Percentiles rank a stretch among this genome's conserved stretches.
Evolutionary conservation across 164 flowering plant species (phyloP).

Genomic region (Dillenia suffruticosa): DNA sequence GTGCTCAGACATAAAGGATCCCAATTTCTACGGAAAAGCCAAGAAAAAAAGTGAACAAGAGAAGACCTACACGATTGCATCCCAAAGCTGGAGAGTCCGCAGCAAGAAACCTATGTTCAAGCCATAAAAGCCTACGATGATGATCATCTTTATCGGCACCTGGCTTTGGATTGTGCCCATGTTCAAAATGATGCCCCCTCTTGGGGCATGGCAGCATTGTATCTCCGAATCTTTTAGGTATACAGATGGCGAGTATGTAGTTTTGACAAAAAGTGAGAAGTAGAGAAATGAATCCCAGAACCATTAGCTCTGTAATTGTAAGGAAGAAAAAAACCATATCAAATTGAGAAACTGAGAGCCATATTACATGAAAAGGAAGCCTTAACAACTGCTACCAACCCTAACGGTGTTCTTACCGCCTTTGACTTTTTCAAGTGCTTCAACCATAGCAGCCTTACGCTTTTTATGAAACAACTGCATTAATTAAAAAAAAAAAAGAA

Average conservation of each 20-base stretch:
- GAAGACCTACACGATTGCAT: slow-evolving; percentile 38
- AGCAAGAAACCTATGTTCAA: slow-evolving; percentile 45
- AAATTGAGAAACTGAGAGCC: background rate
- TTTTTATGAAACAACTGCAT: slow-evolving; percentile 28
- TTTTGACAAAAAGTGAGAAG: slow-evolving; percentile 42
- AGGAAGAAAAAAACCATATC: background rate
- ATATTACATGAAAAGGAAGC: no score
- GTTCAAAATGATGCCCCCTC: slow-evolving; percentile 2
- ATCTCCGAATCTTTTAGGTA: slow-evolving; percentile 25
- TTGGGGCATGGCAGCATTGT: slow-evolving; percentile 59
- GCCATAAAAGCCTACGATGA: slow-evolving; percentile 49
- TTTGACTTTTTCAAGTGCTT: slow-evolving; percentile 59
- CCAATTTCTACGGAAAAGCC: background rate
- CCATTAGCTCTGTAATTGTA: slow-evolving; percentile 50
- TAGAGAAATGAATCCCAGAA: slow-evolving; percentile 55
- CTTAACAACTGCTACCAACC: background rate
- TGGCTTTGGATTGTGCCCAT: background rate
- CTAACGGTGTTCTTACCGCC: slow-evolving; percentile 22
- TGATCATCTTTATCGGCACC: slow-evolving; percentile 1
- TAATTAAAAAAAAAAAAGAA: no score
- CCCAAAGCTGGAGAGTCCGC: slow-evolving; percentile 9
- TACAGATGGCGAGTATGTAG: slow-evolving; percentile 37
- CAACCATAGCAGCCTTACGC: slow-evolving; percentile 37
- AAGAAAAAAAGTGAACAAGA: background rate
- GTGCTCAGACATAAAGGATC: background rate